Percentiles rank a stretch among this genome's conserved stretches.
phyloP scores from a whole-genome alignment of 164 flowering plant genomes.

The Piper longum region DNA sequence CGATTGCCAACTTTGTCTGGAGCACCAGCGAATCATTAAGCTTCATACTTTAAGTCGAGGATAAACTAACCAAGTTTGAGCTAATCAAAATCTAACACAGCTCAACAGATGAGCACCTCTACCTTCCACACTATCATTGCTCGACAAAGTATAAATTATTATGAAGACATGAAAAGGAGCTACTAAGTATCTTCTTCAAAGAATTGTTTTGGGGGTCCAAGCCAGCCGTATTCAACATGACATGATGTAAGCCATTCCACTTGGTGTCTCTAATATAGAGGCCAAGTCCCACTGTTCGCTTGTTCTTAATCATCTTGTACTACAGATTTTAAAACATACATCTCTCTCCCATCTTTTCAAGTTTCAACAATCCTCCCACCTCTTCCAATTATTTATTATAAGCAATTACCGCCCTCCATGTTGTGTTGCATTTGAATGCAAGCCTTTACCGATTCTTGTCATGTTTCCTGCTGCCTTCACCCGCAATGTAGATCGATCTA shows the following conservation, averaged over 20 bases:
- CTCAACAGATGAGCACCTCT: too few species aligned
- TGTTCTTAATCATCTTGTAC: not conserved
- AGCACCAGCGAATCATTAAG: too few species aligned
- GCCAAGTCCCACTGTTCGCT: not conserved
- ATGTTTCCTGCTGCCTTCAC: too few species aligned
- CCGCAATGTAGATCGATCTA: not conserved
- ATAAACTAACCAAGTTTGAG: too few species aligned
- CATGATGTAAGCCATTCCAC: not conserved
- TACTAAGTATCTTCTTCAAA: too few species aligned
- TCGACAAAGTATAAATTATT: too few species aligned
- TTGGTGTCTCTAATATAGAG: not conserved
- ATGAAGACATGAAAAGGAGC: too few species aligned
- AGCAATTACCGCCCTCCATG: not conserved
- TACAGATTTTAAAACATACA: not conserved
- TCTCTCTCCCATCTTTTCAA: not conserved
- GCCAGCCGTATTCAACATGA: not conserved
- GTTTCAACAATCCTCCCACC: not conserved
- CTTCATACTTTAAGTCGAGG: too few species aligned
- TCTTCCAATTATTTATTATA: not conserved
- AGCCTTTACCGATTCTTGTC: not conserved
- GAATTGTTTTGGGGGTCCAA: not conserved
- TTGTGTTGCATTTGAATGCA: not conserved
- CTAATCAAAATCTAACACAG: too few species aligned
- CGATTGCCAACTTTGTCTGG: too few species aligned
- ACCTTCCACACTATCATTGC: too few species aligned